These are phyloP conservation scores for Begonia peltatifolia DNA, from an alignment of 306 rosid species.

Conservation along the genomic window DNA sequence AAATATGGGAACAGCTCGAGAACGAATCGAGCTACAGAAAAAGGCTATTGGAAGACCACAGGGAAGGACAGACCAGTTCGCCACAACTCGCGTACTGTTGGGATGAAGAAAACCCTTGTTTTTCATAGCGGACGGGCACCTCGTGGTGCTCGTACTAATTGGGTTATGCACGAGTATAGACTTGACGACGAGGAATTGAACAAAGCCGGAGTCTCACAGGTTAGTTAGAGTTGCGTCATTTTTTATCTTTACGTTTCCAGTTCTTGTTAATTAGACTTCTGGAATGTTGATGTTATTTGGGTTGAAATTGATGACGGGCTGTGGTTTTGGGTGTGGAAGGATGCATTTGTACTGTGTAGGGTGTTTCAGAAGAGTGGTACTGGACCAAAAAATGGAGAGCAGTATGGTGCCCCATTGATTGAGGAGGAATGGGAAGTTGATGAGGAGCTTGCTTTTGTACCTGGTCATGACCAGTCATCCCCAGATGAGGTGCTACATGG, in stretches of 20 bases:
- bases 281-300: neutral
- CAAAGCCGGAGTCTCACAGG: constrained; percentile 24
- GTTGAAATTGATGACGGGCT: constrained; percentile 7
- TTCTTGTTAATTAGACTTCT: neutral
- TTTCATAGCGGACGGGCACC: constrained; percentile 83
- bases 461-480: constrained; percentile 9
- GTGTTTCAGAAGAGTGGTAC: constrained; percentile 91
- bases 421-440: constrained; percentile 86
- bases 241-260: neutral
- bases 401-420: constrained; percentile 78
- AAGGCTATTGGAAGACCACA: constrained; percentile 93
- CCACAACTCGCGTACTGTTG: constrained; percentile 24
- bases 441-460: constrained; percentile 17
- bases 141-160: constrained; percentile 50
- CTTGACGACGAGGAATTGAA: constrained; percentile 42
- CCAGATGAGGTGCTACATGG: constrained; percentile 5
- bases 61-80: constrained; percentile 62
- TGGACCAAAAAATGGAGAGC: constrained; percentile 90
- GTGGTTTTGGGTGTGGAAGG: constrained; percentile 38
- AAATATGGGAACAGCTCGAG: constrained; percentile 71
- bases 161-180: constrained; percentile 97
- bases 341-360: constrained; percentile 77
- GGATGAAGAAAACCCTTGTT: constrained; percentile 93
- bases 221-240: constrained; percentile 24
- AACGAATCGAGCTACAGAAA: constrained; percentile 79